These are phyloP conservation scores for Scolecobasidium constrictum DNA, from an alignment of 2,329 filamentous ascomycete genomes.

Conservation along the genomic window DNA sequence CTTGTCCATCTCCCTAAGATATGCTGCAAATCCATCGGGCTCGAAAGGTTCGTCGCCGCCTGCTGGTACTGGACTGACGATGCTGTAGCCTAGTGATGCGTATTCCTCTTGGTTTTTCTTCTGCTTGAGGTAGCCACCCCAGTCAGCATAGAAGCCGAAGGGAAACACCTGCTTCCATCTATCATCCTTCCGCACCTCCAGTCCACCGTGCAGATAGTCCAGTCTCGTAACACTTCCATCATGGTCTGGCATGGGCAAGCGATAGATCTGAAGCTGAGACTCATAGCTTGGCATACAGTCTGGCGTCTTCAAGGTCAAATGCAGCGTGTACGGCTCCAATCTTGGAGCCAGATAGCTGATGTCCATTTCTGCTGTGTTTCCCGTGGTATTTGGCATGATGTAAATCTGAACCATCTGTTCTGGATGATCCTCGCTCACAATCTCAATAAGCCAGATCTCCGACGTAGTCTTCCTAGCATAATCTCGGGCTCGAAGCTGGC, in stretches of 20 bases:
- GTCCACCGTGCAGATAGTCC: conserved; percentile 35
- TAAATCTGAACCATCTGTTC: conserved; percentile 14
- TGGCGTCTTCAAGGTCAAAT: conserved; percentile 21
- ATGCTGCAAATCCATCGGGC: conserved; percentile 24
- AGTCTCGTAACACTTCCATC: conserved; percentile 36
- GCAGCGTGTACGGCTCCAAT: conserved; percentile 26
- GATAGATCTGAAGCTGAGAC: conserved; percentile 25
- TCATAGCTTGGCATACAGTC: conserved; percentile 24
- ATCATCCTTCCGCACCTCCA: conserved; percentile 23
- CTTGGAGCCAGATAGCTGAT: conserved; percentile 20
- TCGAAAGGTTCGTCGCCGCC: conserved; percentile 27
- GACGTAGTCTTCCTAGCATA: conserved; percentile 8
- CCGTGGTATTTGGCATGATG: conserved; percentile 26
- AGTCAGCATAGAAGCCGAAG: conserved; percentile 34
- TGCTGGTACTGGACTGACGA: conserved; percentile 34
- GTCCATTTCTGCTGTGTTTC: conserved; percentile 25
- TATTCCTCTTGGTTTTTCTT: conserved; percentile 27
- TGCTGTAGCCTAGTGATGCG: conserved; percentile 34
- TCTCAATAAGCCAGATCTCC: neutral
- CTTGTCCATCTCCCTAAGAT: conserved; percentile 32
- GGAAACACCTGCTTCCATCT: conserved; percentile 29
- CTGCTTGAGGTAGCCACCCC: conserved; percentile 26
- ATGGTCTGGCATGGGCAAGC: conserved; percentile 30
- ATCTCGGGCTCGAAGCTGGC: conserved; percentile 12
- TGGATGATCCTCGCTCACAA: neutral